Conservation (phyloP, 2,329 filamentous ascomycete species). For the Grosmannia penicillata region DNA sequence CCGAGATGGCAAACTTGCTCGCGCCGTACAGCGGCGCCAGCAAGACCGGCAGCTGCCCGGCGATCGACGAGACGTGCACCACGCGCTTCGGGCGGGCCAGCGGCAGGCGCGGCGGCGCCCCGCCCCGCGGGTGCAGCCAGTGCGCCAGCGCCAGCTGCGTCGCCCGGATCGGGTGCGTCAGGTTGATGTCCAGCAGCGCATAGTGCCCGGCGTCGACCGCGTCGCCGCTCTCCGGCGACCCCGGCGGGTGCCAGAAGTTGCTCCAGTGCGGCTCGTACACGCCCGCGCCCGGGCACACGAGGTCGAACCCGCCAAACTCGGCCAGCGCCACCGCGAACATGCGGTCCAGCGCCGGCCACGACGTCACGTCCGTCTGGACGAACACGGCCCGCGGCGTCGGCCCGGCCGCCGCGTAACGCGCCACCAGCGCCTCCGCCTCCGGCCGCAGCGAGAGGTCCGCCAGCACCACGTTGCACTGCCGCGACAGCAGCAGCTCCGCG, state of each 20-base stretch:
- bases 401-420: conserved; percentile 5
- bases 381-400: conserved; percentile 20
- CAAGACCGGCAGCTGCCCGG: conserved; percentile 20
- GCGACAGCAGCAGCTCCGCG: conserved; percentile 24
- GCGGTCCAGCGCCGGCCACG: conserved; percentile 21
- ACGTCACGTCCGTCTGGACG: conserved; percentile 27
- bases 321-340: conserved; percentile 20
- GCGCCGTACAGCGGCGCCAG: conserved; percentile 23
- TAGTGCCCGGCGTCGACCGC: conserved; percentile 14
- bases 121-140: conserved; percentile 13
- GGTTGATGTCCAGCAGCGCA: conserved; percentile 23
- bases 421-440: conserved; percentile 22
- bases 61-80: conserved; percentile 19
- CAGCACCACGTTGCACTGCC: conserved; percentile 28
- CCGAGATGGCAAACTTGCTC: conserved; percentile 22
- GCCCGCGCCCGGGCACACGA: conserved; percentile 30
- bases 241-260: conserved; percentile 25
- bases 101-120: conserved; percentile 10
- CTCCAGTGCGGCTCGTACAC: conserved; percentile 28
- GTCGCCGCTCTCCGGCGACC: conserved; percentile 19
- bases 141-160: conserved; percentile 25
- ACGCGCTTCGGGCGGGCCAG: conserved; percentile 9
- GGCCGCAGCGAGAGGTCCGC: conserved; percentile 27
- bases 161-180: conserved; percentile 24
- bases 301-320: conserved; percentile 24